Evolutionary conservation across 306 rosid species (phyloP).

Genomic region (Quercus parvula): DNA sequence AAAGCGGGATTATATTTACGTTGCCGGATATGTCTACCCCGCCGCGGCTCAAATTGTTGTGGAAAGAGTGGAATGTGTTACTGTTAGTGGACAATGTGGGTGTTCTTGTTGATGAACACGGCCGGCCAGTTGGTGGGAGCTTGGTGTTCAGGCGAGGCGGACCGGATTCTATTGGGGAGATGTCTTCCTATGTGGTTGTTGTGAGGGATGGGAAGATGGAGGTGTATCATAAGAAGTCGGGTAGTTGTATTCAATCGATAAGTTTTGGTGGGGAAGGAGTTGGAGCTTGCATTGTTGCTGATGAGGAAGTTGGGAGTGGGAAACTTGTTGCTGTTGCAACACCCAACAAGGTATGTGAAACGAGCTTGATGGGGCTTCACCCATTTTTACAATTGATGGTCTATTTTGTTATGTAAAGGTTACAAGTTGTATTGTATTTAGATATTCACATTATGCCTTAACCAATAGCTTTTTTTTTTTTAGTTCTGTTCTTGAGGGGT

Average conservation of each 20-base stretch:
- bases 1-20: constrained; percentile 68
- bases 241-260: constrained; percentile 68
- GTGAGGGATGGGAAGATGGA: constrained; percentile 79
- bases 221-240: constrained; percentile 79
- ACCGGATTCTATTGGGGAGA: constrained; percentile 75
- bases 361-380: neutral
- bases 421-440: neutral
- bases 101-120: constrained; percentile 59
- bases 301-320: constrained; percentile 61
- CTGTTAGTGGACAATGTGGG: constrained; percentile 96
- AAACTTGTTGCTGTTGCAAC: constrained; percentile 69
- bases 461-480: neutral
- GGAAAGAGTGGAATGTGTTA: constrained; percentile 80
- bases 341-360: constrained; percentile 65
- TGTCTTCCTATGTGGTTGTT: constrained; percentile 73
- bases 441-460: neutral
- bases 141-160: constrained; percentile 58
- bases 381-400: no score
- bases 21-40: constrained; percentile 74
- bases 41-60: constrained; percentile 66
- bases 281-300: constrained; percentile 71
- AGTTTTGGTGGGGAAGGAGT: constrained; percentile 71
- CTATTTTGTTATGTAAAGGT: no score
- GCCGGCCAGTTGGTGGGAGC: constrained; percentile 93
- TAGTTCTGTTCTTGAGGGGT: neutral